Evolutionary conservation across 331 rosid genomes (phyloP).

Genomic region (Dryas integrifolia): DNA sequence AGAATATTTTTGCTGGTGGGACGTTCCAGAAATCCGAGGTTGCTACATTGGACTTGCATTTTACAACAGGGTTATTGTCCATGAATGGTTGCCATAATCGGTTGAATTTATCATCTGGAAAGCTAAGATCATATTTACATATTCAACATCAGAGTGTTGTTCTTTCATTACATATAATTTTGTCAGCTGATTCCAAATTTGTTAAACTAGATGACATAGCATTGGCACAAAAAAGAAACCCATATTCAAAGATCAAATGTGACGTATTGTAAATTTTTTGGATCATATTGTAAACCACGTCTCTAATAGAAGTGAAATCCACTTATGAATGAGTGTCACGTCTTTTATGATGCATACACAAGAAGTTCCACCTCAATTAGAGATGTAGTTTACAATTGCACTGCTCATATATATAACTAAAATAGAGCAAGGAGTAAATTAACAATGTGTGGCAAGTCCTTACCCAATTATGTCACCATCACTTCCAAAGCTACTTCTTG

Average conservation of each 20-base stretch:
- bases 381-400: not conserved
- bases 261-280: not conserved
- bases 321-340: not conserved
- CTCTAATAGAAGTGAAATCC: not conserved
- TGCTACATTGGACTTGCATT: conserved; percentile 36
- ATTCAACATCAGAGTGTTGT: conserved; percentile 32
- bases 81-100: conserved; percentile 72
- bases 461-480: conserved; percentile 53
- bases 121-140: conserved; percentile 55
- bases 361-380: not conserved
- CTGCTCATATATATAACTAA: not conserved
- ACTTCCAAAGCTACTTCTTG: conserved; percentile 55
- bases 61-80: conserved; percentile 51
- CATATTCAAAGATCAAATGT: not conserved
- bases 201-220: not conserved
- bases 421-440: not conserved
- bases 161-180: conserved; percentile 3
- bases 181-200: not conserved
- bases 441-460: not conserved
- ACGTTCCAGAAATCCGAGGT: conserved; percentile 74
- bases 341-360: not conserved
- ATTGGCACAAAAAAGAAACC: not conserved
- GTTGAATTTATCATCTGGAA: conserved; percentile 83
- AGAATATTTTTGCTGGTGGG: conserved; percentile 58
- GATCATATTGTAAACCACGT: not conserved